phyloP scores from a whole-genome alignment of 495 filamentous ascomycete species.

The Xylaria palmicola region DNA sequence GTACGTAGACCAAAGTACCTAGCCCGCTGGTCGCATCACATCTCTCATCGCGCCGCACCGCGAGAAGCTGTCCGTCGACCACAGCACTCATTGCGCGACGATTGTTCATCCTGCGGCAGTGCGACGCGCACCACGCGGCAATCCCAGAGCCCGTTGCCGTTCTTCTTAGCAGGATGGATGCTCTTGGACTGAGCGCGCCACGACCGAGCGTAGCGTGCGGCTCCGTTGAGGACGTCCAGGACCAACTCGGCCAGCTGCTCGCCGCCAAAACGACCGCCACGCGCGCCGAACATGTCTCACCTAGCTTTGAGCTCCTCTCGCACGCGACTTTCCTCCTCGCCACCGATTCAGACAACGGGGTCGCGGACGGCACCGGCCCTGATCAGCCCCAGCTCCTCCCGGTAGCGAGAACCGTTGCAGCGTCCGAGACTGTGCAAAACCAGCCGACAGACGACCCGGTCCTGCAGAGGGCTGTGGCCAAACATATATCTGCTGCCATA shows the following conservation, averaged over 20 bases:
- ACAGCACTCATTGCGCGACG: neutral
- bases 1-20: too few relatives aligned
- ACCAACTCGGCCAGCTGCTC: slow-evolving; percentile 35
- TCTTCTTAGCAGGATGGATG: slow-evolving; percentile 32
- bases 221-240: slow-evolving; percentile 42
- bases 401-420: slow-evolving; percentile 24
- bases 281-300: slow-evolving; percentile 40
- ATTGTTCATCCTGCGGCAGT: neutral
- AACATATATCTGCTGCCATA: slow-evolving; percentile 40
- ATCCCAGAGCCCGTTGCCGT: neutral
- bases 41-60: too few relatives aligned
- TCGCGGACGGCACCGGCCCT: slow-evolving; percentile 24
- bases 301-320: slow-evolving; percentile 39
- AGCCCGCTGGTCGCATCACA: neutral
- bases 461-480: slow-evolving; percentile 40
- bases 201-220: slow-evolving; percentile 33
- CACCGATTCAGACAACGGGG: slow-evolving; percentile 32
- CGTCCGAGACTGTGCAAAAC: slow-evolving; percentile 41
- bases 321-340: slow-evolving; percentile 36
- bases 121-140: neutral
- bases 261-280: slow-evolving; percentile 35
- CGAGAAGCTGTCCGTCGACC: too few relatives aligned
- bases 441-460: slow-evolving; percentile 43
- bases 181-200: slow-evolving; percentile 28
- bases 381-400: slow-evolving; percentile 24